Conservation (phyloP, 441 rosid genomes). For the Bruguiera hainesii region DNA sequence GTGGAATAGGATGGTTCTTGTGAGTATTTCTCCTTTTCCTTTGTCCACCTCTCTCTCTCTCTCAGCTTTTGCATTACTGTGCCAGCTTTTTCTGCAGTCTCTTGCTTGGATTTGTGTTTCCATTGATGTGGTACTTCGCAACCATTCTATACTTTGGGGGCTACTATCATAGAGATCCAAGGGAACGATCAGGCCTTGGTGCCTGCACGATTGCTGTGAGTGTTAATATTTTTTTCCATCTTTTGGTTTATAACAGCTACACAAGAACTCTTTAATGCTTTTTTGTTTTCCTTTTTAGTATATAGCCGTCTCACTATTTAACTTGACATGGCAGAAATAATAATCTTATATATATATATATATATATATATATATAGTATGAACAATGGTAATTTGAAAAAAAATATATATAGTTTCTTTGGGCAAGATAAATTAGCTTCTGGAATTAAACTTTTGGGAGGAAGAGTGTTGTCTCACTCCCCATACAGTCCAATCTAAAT, state of each 20-base stretch:
- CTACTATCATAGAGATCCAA: conserved; percentile 86
- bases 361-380: not conserved
- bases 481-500: not conserved
- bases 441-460: not conserved
- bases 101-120: conserved; percentile 75
- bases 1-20: conserved; percentile 94
- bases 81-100: conserved; percentile 37
- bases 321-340: not conserved
- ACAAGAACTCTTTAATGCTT: not conserved
- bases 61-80: conserved; percentile 8
- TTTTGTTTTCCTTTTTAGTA: not conserved
- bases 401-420: not conserved
- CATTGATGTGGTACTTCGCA: conserved; percentile 72
- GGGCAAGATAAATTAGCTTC: not conserved
- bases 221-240: conserved; percentile 6
- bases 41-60: not conserved
- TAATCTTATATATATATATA: not conserved
- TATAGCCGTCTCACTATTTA: not conserved
- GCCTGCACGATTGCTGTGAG: conserved; percentile 93
- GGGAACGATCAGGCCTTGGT: conserved; percentile 91
- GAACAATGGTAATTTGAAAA: not conserved
- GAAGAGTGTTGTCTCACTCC: not conserved
- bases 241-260: not conserved
- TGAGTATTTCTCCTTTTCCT: conserved; percentile 34
- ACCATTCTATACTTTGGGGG: conserved; percentile 68